These are phyloP conservation scores for Astrocystis sublimbata DNA, from an alignment of 495 filamentous ascomycete species.

Conservation along the genomic window DNA sequence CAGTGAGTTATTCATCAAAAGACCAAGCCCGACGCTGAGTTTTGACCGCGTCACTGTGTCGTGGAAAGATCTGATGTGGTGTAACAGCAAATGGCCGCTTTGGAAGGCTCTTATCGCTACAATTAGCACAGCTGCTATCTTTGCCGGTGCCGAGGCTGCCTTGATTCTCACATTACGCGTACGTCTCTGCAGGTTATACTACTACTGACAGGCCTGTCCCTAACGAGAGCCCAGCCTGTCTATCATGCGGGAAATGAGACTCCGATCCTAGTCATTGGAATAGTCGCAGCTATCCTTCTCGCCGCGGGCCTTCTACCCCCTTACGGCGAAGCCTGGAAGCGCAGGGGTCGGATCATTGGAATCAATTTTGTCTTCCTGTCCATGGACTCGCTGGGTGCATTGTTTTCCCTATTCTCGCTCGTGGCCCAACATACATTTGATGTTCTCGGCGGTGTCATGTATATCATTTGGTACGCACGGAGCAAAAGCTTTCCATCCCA, in stretches of 20 bases:
- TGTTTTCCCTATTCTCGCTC: conserved; percentile 74
- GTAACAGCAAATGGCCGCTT: conserved; percentile 41
- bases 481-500: neutral
- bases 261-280: conserved; percentile 60
- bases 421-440: conserved; percentile 72
- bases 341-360: conserved; percentile 67
- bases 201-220: neutral
- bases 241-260: conserved; percentile 54
- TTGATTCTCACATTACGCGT: conserved; percentile 66
- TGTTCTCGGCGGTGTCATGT: conserved; percentile 66
- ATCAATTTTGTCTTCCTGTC: conserved; percentile 68
- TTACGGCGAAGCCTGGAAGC: conserved; percentile 72
- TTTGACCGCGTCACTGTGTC: no score
- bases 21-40: no score
- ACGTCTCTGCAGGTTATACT: conserved; percentile 17
- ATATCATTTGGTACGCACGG: conserved; percentile 64
- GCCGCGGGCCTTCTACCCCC: conserved; percentile 66
- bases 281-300: conserved; percentile 61
- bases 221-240: conserved; percentile 31
- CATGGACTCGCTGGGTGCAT: conserved; percentile 70
- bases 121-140: conserved; percentile 41
- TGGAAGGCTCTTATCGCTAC: conserved; percentile 53
- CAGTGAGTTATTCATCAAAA: conserved; percentile 44
- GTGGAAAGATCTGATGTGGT: neutral
- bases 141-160: conserved; percentile 60